phyloP scores from a whole-genome alignment of 2,329 filamentous ascomycete species.

The Colletotrichum godetiae region DNA sequence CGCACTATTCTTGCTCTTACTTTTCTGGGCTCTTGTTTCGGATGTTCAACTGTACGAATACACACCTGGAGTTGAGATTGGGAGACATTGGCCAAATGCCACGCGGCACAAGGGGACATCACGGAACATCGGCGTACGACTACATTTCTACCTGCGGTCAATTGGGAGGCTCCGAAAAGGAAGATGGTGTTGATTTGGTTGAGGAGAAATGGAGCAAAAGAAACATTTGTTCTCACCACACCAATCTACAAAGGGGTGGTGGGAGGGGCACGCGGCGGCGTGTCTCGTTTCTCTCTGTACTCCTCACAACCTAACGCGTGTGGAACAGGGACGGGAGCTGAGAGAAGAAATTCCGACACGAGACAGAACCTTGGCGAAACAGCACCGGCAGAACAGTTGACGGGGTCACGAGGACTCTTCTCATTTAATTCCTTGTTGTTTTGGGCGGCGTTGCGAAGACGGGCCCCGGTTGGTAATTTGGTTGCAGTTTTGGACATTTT shows the following conservation, averaged over 20 bases:
- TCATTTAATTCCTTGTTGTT: neutral
- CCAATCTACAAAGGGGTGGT: neutral
- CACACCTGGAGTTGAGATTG: constrained; percentile 33
- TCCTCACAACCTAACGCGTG: constrained; percentile 9
- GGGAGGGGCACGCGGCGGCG: neutral
- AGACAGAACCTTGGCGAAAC: constrained; percentile 33
- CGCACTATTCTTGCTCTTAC: neutral
- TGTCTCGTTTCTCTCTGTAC: neutral
- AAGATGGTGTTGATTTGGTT: constrained; percentile 8
- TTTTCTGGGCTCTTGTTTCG: constrained; percentile 12
- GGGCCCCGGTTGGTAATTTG: constrained; percentile 22
- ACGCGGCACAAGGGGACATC: constrained; percentile 32
- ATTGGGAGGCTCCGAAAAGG: neutral
- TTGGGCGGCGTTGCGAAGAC: neutral
- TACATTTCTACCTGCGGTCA: constrained; percentile 32
- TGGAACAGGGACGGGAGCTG: constrained; percentile 21
- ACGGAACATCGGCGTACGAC: constrained; percentile 35
- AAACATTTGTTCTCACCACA: constrained; percentile 1
- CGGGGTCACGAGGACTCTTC: constrained; percentile 8
- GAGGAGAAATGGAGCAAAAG: constrained; percentile 9
- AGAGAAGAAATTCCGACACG: constrained; percentile 32
- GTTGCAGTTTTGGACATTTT: constrained; percentile 21
- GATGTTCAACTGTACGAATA: constrained; percentile 35
- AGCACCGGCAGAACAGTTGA: constrained; percentile 26
- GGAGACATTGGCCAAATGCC: constrained; percentile 33